Base-by-base conservation (phyloP, 1,139 yeast species). In the Eremothecium cymbalariae region DNA sequence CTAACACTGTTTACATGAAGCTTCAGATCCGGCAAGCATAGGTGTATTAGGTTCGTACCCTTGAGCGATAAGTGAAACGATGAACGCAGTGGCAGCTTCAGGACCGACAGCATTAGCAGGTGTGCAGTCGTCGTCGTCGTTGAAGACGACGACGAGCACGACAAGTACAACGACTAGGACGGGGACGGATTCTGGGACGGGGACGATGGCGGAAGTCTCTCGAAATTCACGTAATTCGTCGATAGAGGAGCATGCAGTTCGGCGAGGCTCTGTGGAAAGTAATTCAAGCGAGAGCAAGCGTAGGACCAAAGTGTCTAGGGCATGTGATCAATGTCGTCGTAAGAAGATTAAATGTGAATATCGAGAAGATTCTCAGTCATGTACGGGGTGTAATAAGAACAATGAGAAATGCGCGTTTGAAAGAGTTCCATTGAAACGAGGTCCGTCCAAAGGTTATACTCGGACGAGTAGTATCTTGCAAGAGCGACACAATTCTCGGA, bases 391-490 rank as follows among this genome's bases (percentile, higher is more conserved):
- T 53, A 48, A 57, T 13, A 74, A 71, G 46, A 70, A 65, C 43
- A 63, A 63, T 32, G 80, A 74, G 28, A 50, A 50, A 2, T 79
- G 88, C 55, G 64, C 77, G 1, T 79, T 77, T 50, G 74, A 77
- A 16, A 62, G 90, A 37, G 67, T 77, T 1, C 90, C 86, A 0
- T 55, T 80, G 55, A 81, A 80, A 50, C 60, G 93, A 45, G 93
- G 90, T 0, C 93, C 93, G 0, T 68, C 81, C 2, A 80, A 79
- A 51, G 88, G 88, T 1, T 77, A 73, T 47, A 44, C 44, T 20
- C 39, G 46, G 38, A 27, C 39, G 12, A 27, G 15, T 12, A 41
- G 39, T 18, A 19, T 19, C 8, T 8, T 7, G 7, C 25, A 23
- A 11, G 25, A 23, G 14, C 21, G 21, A 8, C 21, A 19, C 9